Evolutionary conservation across 192 early-diverging fungal genomes (phyloP).

Genomic region (Allomyces arbusculus): DNA sequence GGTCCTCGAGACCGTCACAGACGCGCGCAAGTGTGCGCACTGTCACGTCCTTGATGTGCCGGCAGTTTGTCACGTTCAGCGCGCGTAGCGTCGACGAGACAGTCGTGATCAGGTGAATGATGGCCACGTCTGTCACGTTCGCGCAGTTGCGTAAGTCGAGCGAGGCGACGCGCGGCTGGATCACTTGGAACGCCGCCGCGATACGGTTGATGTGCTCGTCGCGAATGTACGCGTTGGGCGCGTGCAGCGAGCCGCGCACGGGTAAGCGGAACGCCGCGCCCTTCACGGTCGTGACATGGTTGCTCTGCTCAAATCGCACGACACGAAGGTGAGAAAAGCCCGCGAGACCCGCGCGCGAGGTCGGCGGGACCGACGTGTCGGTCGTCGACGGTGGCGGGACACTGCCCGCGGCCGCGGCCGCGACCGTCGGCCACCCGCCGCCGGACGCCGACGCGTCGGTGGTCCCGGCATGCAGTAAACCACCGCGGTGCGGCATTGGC

Average conservation of each 20-base stretch:
- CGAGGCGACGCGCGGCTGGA: background rate
- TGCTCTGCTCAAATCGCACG: background rate
- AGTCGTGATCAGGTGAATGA: background rate
- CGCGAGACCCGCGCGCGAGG: no score
- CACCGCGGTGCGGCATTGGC: no score
- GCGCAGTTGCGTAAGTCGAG: background rate
- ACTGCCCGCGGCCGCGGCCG: no score
- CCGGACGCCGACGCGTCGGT: no score
- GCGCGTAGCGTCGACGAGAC: background rate
- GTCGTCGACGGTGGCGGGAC: no score
- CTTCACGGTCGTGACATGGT: background rate
- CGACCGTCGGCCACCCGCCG: no score
- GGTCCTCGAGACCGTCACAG: background rate
- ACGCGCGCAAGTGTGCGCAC: background rate
- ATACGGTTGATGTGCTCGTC: background rate
- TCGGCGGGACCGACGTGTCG: no score
- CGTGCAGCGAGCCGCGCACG: background rate
- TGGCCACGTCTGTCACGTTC: background rate
- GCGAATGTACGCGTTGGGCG: background rate
- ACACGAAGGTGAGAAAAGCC: background rate
- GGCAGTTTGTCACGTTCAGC: background rate
- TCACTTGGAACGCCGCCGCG: background rate
- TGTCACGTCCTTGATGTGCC: background rate
- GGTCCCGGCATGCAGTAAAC: no score
- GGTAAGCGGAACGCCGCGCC: background rate